A percentile compares a stretch with the other conserved stretches of the same genome.
These are phyloP conservation scores for Sphaerulina musiva DNA, from an alignment of 2,329 filamentous ascomycete species.

Conservation along the genomic window DNA sequence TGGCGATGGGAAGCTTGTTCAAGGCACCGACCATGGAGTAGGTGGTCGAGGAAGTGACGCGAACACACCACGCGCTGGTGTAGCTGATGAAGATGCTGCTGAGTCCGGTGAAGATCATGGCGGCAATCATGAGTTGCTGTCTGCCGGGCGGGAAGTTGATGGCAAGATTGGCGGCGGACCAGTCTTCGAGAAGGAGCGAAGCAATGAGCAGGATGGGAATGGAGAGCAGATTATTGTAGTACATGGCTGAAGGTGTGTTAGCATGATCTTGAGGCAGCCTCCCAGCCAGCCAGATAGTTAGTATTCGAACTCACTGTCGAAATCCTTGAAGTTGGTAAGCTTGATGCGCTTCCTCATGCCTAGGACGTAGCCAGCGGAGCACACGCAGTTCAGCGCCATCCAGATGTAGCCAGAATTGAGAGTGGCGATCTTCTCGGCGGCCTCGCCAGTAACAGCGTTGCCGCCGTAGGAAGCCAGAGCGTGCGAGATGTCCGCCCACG, in stretches of 20 bases:
- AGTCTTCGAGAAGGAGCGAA: slow-evolving; percentile 82
- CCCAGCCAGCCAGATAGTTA: background rate
- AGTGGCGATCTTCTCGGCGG: slow-evolving; percentile 70
- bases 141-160: slow-evolving; percentile 85
- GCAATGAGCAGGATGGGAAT: slow-evolving; percentile 82
- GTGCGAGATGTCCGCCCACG: slow-evolving; percentile 93
- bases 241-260: slow-evolving; percentile 65
- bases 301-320: slow-evolving; percentile 70
- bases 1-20: slow-evolving; percentile 93
- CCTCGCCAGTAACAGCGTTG: slow-evolving; percentile 43
- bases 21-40: slow-evolving; percentile 98
- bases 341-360: slow-evolving; percentile 98
- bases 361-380: slow-evolving; percentile 81
- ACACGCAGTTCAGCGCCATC: slow-evolving; percentile 97
- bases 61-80: slow-evolving; percentile 97
- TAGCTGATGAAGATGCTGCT: slow-evolving; percentile 98
- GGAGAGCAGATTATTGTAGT: slow-evolving; percentile 97
- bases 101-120: slow-evolving; percentile 91
- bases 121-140: slow-evolving; percentile 65
- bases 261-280: background rate
- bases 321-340: slow-evolving; percentile 99
- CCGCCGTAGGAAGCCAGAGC: slow-evolving; percentile 57
- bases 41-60: slow-evolving; percentile 92
- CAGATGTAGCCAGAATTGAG: slow-evolving; percentile 92
- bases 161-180: slow-evolving; percentile 75